Evolutionary conservation across 805 yeast genomes (phyloP).

Genomic region (Yamadazyma akitaensis): DNA sequence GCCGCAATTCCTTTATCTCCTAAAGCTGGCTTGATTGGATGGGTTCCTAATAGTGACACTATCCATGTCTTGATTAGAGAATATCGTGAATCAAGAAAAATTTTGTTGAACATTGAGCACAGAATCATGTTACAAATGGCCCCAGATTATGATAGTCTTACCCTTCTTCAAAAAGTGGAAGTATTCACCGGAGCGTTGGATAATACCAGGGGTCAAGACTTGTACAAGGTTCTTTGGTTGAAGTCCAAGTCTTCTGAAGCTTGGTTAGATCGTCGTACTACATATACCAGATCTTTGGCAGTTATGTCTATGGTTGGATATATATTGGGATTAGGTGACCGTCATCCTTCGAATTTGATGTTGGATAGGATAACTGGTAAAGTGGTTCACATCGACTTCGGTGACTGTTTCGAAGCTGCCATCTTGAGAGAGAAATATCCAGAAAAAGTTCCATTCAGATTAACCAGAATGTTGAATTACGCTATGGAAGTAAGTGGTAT

Average conservation of each 20-base stretch:
- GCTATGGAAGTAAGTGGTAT: conserved; percentile 99
- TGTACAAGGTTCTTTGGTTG: conserved; percentile 93
- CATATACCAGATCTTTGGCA: conserved; percentile 92
- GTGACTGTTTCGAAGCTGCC: conserved; percentile 99
- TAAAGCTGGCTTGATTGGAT: conserved; percentile 90
- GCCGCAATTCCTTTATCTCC: conserved; percentile 96
- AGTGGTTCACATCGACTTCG: conserved; percentile 96
- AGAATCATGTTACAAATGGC: conserved; percentile 97
- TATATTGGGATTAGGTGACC: conserved; percentile 92
- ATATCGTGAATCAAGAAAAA: conserved; percentile 87
- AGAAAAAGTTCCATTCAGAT: conserved; percentile 94
- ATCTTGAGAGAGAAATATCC: conserved; percentile 95
- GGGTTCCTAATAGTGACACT: conserved; percentile 98
- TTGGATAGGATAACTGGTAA: conserved; percentile 92
- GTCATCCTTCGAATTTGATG: conserved; percentile 97
- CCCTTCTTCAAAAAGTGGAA: conserved; percentile 88
- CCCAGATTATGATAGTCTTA: conserved; percentile 88
- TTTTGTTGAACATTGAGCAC: conserved; percentile 87
- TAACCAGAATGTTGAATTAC: conserved; percentile 93
- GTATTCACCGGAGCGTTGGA: conserved; percentile 95
- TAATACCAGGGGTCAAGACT: conserved; percentile 93
- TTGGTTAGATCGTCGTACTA: conserved; percentile 96
- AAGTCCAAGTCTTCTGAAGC: conserved; percentile 95
- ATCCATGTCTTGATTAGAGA: conserved; percentile 91
- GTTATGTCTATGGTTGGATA: conserved; percentile 99